These are phyloP conservation scores for Fusarium pseudograminearum DNA, from an alignment of 2,329 filamentous ascomycete genomes.

Conservation along the genomic window DNA sequence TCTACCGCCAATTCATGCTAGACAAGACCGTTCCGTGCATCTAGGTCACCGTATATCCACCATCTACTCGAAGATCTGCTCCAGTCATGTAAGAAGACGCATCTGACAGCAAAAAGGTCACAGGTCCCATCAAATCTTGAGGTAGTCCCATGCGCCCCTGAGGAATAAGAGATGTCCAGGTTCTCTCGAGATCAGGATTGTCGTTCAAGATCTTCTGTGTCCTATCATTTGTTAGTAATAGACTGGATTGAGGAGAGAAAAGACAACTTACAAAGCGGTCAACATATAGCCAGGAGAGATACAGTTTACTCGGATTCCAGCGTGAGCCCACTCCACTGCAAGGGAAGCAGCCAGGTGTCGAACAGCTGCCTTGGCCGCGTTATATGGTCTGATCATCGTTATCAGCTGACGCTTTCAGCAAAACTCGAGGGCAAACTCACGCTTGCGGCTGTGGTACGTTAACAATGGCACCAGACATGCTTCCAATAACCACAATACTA, in stretches of 20 bases:
- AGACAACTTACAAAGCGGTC: conserved; percentile 79
- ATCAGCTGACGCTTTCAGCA: not conserved
- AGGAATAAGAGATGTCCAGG: conserved; percentile 92
- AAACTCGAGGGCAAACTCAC: conserved; percentile 52
- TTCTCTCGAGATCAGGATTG: conserved; percentile 88
- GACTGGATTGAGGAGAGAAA: fast-evolving
- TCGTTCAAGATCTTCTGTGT: conserved; percentile 96
- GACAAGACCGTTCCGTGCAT: fast-evolving
- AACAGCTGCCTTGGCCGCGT: conserved; percentile 91
- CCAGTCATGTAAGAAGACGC: conserved; percentile 78
- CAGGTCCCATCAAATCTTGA: conserved; percentile 91
- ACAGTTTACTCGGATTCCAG: conserved; percentile 91
- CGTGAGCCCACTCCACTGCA: conserved; percentile 92
- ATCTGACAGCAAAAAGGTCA: conserved; percentile 86
- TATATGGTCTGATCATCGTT: conserved; percentile 73
- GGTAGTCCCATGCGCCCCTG: conserved; percentile 93
- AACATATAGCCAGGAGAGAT: conserved; percentile 97
- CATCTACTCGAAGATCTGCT: conserved; percentile 83
- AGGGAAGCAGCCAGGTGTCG: conserved; percentile 87
- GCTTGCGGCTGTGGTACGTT: conserved; percentile 95
- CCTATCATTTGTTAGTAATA: conserved; percentile 56
- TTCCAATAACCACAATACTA: conserved; percentile 93
- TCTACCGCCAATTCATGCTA: not conserved
- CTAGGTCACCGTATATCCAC: conserved; percentile 84
- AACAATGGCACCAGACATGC: conserved; percentile 93